Conservation (phyloP, 2,329 filamentous ascomycete species). For the Aulographum hederae region DNA sequence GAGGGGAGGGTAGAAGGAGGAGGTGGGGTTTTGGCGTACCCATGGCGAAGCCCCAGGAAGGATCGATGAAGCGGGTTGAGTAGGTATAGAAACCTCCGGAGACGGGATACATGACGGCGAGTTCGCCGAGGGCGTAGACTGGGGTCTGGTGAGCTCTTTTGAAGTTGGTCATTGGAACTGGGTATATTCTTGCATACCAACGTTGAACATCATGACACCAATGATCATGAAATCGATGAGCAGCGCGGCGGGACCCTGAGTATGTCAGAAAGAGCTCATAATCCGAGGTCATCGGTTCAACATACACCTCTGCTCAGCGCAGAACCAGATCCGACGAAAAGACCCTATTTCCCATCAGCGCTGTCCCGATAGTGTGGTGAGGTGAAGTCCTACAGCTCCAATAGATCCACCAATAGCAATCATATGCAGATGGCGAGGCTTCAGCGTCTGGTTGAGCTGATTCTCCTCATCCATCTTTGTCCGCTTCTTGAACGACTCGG, state of each 20-base stretch:
- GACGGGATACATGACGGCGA: slow-evolving; percentile 43
- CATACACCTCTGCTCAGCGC: slow-evolving; percentile 17
- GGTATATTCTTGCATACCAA: slow-evolving; percentile 21
- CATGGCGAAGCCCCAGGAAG: slow-evolving; percentile 36
- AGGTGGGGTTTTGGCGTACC: no score
- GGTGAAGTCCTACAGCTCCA: no score
- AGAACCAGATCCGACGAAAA: slow-evolving; percentile 60
- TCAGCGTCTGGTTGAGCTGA: slow-evolving; percentile 31
- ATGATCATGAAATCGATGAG: slow-evolving; percentile 32
- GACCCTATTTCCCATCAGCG: no score
- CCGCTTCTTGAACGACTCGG: slow-evolving; percentile 19
- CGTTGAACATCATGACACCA: slow-evolving; percentile 16
- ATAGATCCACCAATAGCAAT: slow-evolving; percentile 75
- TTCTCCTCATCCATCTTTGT: slow-evolving; percentile 10
- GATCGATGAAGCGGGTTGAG: slow-evolving; percentile 41
- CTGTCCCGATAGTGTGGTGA: no score
- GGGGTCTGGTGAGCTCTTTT: neutral
- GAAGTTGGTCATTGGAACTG: slow-evolving; percentile 29
- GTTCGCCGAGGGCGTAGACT: slow-evolving; percentile 40
- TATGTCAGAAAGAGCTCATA: neutral
- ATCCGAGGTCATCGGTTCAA: neutral
- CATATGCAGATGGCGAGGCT: slow-evolving; percentile 84
- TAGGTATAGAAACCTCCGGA: slow-evolving; percentile 47
- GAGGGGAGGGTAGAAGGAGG: no score
- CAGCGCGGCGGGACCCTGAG: slow-evolving; percentile 3